phyloP scores from a whole-genome alignment of 345 rosid genomes.

The Durio zibethinus region DNA sequence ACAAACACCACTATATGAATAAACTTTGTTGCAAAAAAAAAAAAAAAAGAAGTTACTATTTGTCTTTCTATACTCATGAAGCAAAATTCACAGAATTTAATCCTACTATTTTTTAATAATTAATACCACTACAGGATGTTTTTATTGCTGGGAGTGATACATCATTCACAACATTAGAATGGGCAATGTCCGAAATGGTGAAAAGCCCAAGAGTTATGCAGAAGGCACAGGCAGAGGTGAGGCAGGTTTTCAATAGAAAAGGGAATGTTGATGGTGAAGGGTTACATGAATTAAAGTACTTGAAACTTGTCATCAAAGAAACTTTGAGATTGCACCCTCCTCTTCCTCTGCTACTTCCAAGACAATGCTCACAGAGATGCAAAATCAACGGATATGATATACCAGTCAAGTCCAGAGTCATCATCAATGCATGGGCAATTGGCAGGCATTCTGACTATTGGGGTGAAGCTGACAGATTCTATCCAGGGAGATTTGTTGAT shows the following conservation, averaged over 20 bases:
- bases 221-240: slow-evolving; percentile 4
- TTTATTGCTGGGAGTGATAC: not conserved
- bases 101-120: no score
- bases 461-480: not conserved
- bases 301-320: slow-evolving; percentile 9
- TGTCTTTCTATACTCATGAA: no score
- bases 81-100: no score
- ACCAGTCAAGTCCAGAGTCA: not conserved
- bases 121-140: not conserved
- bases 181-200: slow-evolving; percentile 9
- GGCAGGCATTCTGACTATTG: not conserved
- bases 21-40: no score
- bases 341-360: slow-evolving; percentile 1
- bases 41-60: no score
- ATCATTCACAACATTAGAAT: not conserved
- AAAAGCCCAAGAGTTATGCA: not conserved
- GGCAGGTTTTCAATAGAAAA: not conserved
- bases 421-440: slow-evolving; percentile 7
- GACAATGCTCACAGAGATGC: not conserved
- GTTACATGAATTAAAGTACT: not conserved
- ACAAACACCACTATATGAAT: no score
- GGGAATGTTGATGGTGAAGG: not conserved
- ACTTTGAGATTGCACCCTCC: not conserved
- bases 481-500: not conserved
- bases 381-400: slow-evolving; percentile 4